Evolutionary conservation across 2,329 filamentous ascomycete genomes (phyloP).

Genomic region (Colletotrichum shisoi): DNA sequence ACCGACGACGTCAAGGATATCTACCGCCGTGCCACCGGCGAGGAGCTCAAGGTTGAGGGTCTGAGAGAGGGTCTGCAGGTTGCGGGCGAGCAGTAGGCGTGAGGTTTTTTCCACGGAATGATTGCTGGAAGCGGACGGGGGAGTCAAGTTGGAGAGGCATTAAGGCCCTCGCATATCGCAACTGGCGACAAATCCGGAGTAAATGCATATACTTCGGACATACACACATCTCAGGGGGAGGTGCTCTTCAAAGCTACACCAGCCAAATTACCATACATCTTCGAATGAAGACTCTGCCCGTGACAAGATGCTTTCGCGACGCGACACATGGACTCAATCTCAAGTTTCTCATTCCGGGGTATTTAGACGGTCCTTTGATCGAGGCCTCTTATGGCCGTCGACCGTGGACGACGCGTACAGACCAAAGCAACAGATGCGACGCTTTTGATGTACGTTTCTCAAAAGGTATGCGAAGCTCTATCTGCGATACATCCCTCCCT

Average conservation of each 20-base stretch:
- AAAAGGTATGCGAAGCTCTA: conserved; percentile 4
- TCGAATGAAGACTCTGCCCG: not conserved
- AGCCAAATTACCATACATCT: conserved; percentile 16
- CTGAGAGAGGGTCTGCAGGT: conserved; percentile 81
- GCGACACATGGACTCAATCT: not conserved
- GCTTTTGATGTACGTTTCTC: conserved; percentile 23
- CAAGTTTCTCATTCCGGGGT: conserved; percentile 30
- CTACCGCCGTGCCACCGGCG: conserved; percentile 81
- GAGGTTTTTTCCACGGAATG: conserved; percentile 3
- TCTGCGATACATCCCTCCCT: not conserved
- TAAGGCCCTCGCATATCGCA: conserved; percentile 26
- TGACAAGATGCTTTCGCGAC: not conserved
- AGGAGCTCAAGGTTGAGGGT: conserved; percentile 88
- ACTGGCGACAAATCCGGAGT: conserved; percentile 33
- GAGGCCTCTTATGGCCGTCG: conserved; percentile 1
- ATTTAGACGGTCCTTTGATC: conserved; percentile 28
- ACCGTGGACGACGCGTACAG: not conserved
- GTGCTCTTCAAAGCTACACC: conserved; percentile 34
- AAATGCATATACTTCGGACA: conserved; percentile 32
- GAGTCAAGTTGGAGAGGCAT: conserved; percentile 32
- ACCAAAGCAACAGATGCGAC: conserved; percentile 1
- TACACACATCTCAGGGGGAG: conserved; percentile 28
- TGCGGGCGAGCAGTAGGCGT: conserved; percentile 66
- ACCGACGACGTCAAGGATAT: conserved; percentile 94
- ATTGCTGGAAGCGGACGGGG: not conserved